Conservation (phyloP, 2,329 filamentous ascomycete species). For the Ascochyta viciae-villosae region DNA sequence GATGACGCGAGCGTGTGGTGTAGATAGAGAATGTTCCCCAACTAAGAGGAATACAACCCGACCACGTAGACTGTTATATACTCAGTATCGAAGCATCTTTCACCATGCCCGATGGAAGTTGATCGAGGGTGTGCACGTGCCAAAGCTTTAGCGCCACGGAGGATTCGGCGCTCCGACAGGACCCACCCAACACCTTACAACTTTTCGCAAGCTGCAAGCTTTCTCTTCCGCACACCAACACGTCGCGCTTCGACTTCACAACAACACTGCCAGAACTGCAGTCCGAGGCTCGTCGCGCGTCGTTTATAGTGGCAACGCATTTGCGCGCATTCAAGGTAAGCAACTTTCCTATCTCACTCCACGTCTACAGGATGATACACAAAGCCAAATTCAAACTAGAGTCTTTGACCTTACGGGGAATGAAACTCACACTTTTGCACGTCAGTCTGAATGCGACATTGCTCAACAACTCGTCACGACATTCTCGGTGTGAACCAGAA, state of each 20-base stretch:
- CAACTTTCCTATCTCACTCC: conserved; percentile 9
- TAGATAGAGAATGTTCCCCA: not conserved
- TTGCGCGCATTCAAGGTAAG: conserved; percentile 19
- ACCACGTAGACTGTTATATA: not conserved
- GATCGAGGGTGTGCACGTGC: conserved; percentile 5
- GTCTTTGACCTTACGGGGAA: conserved; percentile 54
- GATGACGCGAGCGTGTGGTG: not conserved
- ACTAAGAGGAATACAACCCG: not conserved
- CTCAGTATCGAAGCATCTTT: not conserved
- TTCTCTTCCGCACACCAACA: conserved; percentile 10
- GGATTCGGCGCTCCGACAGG: conserved; percentile 27
- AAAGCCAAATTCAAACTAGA: conserved; percentile 55
- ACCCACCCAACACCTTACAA: conserved; percentile 19
- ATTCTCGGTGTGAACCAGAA: not conserved
- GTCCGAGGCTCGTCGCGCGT: not conserved
- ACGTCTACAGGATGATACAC: conserved; percentile 49
- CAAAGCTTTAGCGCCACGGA: conserved; percentile 15
- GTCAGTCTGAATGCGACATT: conserved; percentile 51
- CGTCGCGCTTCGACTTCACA: not conserved
- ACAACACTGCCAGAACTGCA: not conserved
- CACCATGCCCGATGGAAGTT: not conserved
- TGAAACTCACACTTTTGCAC: conserved; percentile 53
- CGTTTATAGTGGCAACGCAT: not conserved
- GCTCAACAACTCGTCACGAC: not conserved
- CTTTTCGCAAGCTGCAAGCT: conserved; percentile 18